Conservation (phyloP, 2,329 filamentous ascomycete genomes). For the Albophoma yamanashiensis region DNA sequence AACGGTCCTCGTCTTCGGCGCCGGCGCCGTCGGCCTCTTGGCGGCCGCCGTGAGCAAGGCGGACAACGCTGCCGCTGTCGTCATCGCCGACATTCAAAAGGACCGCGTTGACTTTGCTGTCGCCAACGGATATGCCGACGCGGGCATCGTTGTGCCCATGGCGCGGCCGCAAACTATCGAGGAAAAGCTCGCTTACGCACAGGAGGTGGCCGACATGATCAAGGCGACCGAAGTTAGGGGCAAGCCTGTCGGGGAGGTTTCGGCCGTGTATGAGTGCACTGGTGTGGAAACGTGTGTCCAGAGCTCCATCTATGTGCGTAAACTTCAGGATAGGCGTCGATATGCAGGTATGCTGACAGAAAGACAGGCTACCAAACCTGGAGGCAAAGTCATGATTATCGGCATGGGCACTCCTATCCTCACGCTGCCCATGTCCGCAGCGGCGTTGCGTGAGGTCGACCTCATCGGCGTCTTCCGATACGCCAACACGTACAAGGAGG, state of each 20-base stretch:
- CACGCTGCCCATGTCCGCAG: conserved; percentile 57
- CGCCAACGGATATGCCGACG: conserved; percentile 44
- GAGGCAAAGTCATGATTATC: conserved; percentile 59
- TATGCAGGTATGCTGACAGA: background rate
- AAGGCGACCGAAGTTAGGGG: conserved; percentile 24
- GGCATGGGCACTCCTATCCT: conserved; percentile 65
- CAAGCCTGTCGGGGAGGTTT: conserved; percentile 48
- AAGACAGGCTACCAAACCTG: conserved; percentile 46
- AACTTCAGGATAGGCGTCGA: background rate
- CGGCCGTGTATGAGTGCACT: conserved; percentile 67
- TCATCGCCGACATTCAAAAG: conserved; percentile 46
- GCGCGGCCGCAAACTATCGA: conserved; percentile 36
- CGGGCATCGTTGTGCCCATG: conserved; percentile 37
- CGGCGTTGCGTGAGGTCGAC: conserved; percentile 59
- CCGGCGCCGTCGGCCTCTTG: conserved; percentile 50
- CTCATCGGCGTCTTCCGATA: conserved; percentile 64
- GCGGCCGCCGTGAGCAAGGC: conserved; percentile 46
- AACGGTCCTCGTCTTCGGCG: conserved; percentile 45
- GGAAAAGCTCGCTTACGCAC: conserved; percentile 41
- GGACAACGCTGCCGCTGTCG: conserved; percentile 29
- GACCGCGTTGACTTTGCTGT: conserved; percentile 48
- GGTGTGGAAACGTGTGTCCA: conserved; percentile 70
- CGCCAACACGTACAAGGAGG: conserved; percentile 59
- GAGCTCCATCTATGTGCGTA: conserved; percentile 56
- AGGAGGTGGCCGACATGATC: conserved; percentile 34